Percentiles rank a stretch among this genome's conserved stretches.
Evolutionary conservation across 192 early-diverging fungal species (phyloP).

Genomic region (Geranomyces michiganensis): DNA sequence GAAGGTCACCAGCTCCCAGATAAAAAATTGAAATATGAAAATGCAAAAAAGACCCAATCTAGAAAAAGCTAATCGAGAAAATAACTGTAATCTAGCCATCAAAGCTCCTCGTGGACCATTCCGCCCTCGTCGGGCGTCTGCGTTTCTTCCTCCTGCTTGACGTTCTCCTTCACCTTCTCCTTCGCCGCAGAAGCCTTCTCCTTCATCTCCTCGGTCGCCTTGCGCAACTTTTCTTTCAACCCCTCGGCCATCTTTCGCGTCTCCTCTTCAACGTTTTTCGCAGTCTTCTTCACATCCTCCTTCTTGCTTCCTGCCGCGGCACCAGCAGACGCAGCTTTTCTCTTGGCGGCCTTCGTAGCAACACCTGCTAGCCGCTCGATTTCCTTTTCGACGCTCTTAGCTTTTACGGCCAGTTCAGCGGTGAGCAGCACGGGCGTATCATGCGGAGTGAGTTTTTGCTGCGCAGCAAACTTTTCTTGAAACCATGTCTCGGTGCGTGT

Average conservation of each 20-base stretch:
- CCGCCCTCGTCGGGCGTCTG: neutral
- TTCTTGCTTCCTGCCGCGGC: neutral
- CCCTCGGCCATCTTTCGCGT: slow-evolving; percentile 2
- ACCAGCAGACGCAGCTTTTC: too few species aligned
- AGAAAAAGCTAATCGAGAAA: too few species aligned
- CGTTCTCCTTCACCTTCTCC: slow-evolving; percentile 15
- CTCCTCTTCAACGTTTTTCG: slow-evolving; percentile 29
- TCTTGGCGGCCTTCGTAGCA: too few species aligned
- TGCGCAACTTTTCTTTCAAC: slow-evolving; percentile 29
- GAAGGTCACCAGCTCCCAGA: too few species aligned
- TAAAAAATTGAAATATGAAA: too few species aligned
- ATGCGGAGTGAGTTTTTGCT: slow-evolving; percentile 57
- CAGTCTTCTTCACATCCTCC: slow-evolving; percentile 37
- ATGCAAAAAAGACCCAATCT: too few species aligned
- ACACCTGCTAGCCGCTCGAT: neutral
- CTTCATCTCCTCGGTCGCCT: slow-evolving; percentile 33
- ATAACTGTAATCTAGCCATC: too few species aligned
- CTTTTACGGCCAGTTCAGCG: slow-evolving; percentile 6
- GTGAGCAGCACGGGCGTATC: slow-evolving; percentile 69
- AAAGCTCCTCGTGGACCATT: too few species aligned
- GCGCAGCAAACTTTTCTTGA: slow-evolving; percentile 56
- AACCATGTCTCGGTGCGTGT: slow-evolving; percentile 71
- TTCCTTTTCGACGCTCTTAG: slow-evolving; percentile 26
- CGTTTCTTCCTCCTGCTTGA: slow-evolving; percentile 11
- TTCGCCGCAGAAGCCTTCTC: slow-evolving; percentile 3